Evolutionary conservation across 1,284 basidiomycete genomes (phyloP), one percentile per base, ranked within the genome.

Genomic region (Ceratorhiza oryzae-sativae): DNA sequence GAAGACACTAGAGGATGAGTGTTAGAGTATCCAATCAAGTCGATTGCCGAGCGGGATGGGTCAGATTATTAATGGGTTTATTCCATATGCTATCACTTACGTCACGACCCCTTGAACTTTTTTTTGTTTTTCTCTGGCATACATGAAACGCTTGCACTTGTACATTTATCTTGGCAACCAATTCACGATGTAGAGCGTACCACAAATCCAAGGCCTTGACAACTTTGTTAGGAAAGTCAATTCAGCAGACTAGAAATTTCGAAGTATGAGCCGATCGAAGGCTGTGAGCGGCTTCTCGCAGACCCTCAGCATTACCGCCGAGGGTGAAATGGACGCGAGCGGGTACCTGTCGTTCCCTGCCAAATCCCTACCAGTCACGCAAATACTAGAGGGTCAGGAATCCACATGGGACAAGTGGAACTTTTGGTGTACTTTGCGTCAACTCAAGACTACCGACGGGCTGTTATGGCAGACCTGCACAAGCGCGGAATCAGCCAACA

Each of bases 231-330:
- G n/a, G n/a, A n/a, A n/a, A n/a, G n/a, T n/a, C n/a, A n/a, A n/a
- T n/a, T n/a, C n/a, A n/a, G n/a, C n/a, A n/a, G n/a, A n/a, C n/a
- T n/a, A n/a, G n/a, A n/a, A n/a, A n/a, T n/a, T n/a, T n/a, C n/a
- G n/a, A n/a, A n/a, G n/a, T n/a, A n/a, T n/a, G n/a, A n/a, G n/a
- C n/a, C n/a, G n/a, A n/a, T n/a, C n/a, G n/a, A n/a, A n/a, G n/a
- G n/a, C n/a, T n/a, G n/a, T n/a, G n/a, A n/a, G n/a, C n/a, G n/a
- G n/a, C n/a, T n/a, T n/a, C n/a, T n/a, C n/a, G n/a, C n/a, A n/a
- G 51, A 55, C 51, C 25, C 25, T 27, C 25, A 55, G 32, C n/a
- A 55, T 55, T 58, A 58, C n/a, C 27, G 23, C 55, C 55, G 55
- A 58, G 15, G 55, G 55, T n/a, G 55, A 34, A 30, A 58, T 58